phyloP scores from a whole-genome alignment of 164 flowering plant species.

The Kingdonia uniflora region DNA sequence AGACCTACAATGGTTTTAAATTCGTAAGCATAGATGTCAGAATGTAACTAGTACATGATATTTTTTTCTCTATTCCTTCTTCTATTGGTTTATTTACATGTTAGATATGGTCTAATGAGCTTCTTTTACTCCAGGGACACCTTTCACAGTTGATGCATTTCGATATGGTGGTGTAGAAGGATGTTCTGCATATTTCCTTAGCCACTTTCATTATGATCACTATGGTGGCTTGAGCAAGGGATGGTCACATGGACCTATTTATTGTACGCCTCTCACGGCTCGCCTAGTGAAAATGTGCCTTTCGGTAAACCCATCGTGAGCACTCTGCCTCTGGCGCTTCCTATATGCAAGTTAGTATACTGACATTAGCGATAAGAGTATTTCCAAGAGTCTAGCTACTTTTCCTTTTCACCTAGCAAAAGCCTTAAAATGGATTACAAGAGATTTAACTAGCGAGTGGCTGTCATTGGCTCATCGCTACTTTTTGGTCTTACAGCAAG shows the following conservation, averaged over 20 bases:
- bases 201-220: constrained; percentile 65
- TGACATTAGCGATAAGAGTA: too few relatives aligned
- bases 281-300: constrained; percentile 46
- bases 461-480: too few relatives aligned
- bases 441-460: too few relatives aligned
- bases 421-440: too few relatives aligned
- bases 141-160: constrained; percentile 76
- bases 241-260: constrained; percentile 75
- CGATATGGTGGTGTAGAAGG: constrained; percentile 54
- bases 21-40: too few relatives aligned
- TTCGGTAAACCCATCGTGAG: constrained; percentile 51
- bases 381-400: too few relatives aligned
- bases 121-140: constrained; percentile 32
- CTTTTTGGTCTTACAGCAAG: too few relatives aligned
- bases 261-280: constrained; percentile 61
- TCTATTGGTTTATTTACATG: too few relatives aligned
- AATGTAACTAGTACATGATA: too few relatives aligned
- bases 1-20: too few relatives aligned
- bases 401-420: too few relatives aligned
- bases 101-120: background rate
- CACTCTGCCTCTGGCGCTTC: background rate
- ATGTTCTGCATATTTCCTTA: constrained; percentile 62
- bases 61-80: too few relatives aligned
- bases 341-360: background rate
- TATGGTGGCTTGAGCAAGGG: constrained; percentile 61